phyloP scores from a whole-genome alignment of 2,329 filamentous ascomycete species.

The Ilyonectria destructans region DNA sequence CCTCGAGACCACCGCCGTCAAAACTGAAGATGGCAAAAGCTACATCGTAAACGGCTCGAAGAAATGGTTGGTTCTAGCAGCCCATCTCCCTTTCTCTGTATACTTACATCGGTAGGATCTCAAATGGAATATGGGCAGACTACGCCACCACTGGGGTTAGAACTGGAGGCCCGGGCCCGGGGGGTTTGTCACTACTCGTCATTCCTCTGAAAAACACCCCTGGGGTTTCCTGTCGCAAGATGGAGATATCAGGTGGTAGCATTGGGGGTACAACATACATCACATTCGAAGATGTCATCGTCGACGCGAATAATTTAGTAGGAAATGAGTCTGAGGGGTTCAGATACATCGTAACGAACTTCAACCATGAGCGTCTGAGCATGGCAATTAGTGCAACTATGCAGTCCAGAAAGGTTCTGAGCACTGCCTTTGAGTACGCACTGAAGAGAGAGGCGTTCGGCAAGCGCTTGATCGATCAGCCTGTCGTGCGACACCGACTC shows the following conservation, averaged over 20 bases:
- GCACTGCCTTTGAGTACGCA: slow-evolving; percentile 7
- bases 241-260: slow-evolving; percentile 3
- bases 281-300: slow-evolving; percentile 1
- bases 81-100: no score
- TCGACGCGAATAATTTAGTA: not conserved
- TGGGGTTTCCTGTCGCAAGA: slow-evolving; percentile 3
- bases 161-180: slow-evolving; percentile 9
- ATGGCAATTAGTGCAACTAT: slow-evolving; percentile 3
- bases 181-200: slow-evolving; percentile 9
- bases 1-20: slow-evolving; percentile 6
- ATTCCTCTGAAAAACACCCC: not conserved
- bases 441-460: slow-evolving; percentile 14
- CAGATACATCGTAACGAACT: slow-evolving; percentile 14
- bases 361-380: slow-evolving; percentile 16
- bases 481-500: slow-evolving; percentile 8
- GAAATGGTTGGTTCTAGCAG: not conserved
- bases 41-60: slow-evolving; percentile 18
- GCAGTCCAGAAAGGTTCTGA: slow-evolving; percentile 4
- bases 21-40: not conserved
- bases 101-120: not conserved
- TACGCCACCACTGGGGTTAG: slow-evolving; percentile 18
- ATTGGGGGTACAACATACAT: slow-evolving; percentile 3
- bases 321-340: slow-evolving; percentile 1
- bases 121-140: slow-evolving; percentile 13
- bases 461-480: slow-evolving; percentile 17